A percentile compares a stretch with the other conserved stretches of the same genome.
These are phyloP conservation scores for Colletotrichum zoysiae DNA, from an alignment of 2,329 filamentous ascomycete species.

Conservation along the genomic window DNA sequence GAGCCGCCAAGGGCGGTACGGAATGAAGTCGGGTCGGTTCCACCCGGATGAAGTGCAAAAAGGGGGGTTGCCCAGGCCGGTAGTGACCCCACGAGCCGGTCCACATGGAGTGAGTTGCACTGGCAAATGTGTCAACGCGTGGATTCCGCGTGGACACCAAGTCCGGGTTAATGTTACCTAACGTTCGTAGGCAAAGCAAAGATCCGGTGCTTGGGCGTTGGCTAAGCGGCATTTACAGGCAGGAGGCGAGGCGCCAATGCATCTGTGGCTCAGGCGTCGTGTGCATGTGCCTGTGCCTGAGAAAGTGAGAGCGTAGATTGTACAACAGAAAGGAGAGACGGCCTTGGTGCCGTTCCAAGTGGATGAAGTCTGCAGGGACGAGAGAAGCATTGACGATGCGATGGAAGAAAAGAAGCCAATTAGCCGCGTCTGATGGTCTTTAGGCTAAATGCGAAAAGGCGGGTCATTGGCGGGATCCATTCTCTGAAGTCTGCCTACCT, in stretches of 20 bases:
- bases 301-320: background rate
- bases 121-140: slow-evolving; percentile 18
- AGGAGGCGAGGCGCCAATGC: background rate
- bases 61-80: slow-evolving; percentile 8
- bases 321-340: background rate
- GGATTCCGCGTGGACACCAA: slow-evolving; percentile 17
- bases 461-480: slow-evolving; percentile 34
- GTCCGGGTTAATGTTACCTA: slow-evolving; percentile 2
- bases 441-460: slow-evolving; percentile 40
- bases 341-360: background rate
- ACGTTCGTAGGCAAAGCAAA: slow-evolving; percentile 14
- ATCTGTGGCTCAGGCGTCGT: background rate
- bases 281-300: background rate
- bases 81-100: slow-evolving; percentile 18
- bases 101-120: slow-evolving; percentile 26
- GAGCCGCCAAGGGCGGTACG: background rate
- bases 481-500: slow-evolving; percentile 3
- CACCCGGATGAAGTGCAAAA: slow-evolving; percentile 35
- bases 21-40: slow-evolving; percentile 1
- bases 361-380: slow-evolving; percentile 12
- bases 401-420: slow-evolving; percentile 36
- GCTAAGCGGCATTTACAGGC: background rate
- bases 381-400: slow-evolving; percentile 14
- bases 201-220: slow-evolving; percentile 2
- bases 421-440: slow-evolving; percentile 37